A percentile compares a stretch with the other conserved stretches of the same genome.
These are phyloP conservation scores for Argentina anserina DNA, from an alignment of 306 rosid species.

Conservation along the genomic window DNA sequence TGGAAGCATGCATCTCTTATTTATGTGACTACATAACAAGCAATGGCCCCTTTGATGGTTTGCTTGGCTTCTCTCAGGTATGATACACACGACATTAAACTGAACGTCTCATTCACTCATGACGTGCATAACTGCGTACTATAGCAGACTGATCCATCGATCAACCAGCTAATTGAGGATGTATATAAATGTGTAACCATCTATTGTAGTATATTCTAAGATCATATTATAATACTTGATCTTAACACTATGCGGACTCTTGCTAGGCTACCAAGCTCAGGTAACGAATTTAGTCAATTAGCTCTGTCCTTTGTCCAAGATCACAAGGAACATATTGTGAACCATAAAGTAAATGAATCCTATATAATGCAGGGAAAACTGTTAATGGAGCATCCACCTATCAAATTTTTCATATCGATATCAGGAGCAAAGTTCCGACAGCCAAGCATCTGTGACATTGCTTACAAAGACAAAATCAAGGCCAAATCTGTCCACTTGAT, in stretches of 20 bases:
- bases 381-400: conserved; percentile 72
- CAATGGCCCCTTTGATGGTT: conserved; percentile 82
- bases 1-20: conserved; percentile 70
- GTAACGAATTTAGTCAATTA: conserved; percentile 15
- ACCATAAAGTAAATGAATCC: background rate
- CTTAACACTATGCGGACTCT: conserved; percentile 55
- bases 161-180: background rate
- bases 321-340: too few relatives aligned
- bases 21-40: conserved; percentile 66
- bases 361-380: conserved; percentile 60
- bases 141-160: background rate
- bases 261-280: conserved; percentile 75
- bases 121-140: background rate
- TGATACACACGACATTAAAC: background rate
- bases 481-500: conserved; percentile 75
- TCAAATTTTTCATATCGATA: conserved; percentile 61
- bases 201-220: background rate
- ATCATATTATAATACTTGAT: background rate
- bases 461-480: conserved; percentile 61
- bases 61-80: conserved; percentile 83
- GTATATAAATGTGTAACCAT: background rate
- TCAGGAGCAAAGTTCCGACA: conserved; percentile 83
- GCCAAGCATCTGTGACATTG: conserved; percentile 66
- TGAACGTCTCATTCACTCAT: background rate
- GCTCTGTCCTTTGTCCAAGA: background rate